Evolutionary conservation across 2,329 filamentous ascomycete species (phyloP).

Genomic region (Hymenoscyphus linearis): DNA sequence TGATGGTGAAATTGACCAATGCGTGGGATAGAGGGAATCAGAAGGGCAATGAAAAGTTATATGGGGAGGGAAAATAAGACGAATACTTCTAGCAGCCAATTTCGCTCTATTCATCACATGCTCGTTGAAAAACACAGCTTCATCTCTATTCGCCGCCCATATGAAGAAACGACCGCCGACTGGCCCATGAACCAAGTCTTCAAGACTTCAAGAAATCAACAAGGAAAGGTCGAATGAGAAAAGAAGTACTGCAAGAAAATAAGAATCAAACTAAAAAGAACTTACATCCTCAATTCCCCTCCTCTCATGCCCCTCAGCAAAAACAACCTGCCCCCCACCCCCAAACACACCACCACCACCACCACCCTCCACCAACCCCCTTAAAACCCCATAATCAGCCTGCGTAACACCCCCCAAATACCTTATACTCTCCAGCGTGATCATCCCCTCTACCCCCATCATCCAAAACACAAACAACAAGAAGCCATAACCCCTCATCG

Average conservation of each 20-base stretch:
- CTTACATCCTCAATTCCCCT: constrained; percentile 26
- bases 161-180: too few species aligned
- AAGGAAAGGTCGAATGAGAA: too few species aligned
- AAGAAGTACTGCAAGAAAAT: background rate
- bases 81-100: background rate
- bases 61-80: background rate
- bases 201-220: too few species aligned
- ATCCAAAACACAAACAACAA: background rate
- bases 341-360: constrained; percentile 9
- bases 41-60: background rate
- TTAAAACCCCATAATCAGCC: constrained; percentile 5
- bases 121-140: too few species aligned
- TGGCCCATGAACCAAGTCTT: too few species aligned
- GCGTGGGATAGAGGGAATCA: background rate
- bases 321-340: background rate
- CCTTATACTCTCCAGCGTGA: constrained; percentile 21
- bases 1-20: background rate
- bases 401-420: constrained; percentile 19
- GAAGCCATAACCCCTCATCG: background rate
- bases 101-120: background rate
- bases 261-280: constrained; percentile 5
- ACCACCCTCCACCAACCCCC: background rate
- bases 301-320: constrained; percentile 5
- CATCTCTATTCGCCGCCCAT: too few species aligned
- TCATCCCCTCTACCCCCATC: constrained; percentile 1